Conservation (phyloP, 2,329 filamentous ascomycete species). For the Didymella arachidicola region DNA sequence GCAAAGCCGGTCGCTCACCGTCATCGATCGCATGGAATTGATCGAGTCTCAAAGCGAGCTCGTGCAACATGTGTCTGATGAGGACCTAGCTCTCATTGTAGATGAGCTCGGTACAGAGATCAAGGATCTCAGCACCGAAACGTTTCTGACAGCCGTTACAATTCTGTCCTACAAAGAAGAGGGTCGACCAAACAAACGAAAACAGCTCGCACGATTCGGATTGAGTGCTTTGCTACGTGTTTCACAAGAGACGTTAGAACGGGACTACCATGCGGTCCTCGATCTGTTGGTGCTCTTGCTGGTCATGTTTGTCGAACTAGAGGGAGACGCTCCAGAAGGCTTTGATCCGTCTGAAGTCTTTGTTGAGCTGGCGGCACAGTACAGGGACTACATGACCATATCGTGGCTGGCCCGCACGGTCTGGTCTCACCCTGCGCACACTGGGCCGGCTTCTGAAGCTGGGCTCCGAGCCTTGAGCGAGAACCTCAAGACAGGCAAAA, state of each 20-base stretch:
- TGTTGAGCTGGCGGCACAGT: slow-evolving; percentile 63
- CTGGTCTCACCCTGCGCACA: slow-evolving; percentile 43
- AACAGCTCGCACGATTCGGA: slow-evolving; percentile 75
- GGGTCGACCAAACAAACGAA: slow-evolving; percentile 52
- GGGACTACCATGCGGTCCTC: slow-evolving; percentile 77
- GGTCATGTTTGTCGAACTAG: slow-evolving; percentile 75
- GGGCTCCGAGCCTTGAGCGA: slow-evolving; percentile 38
- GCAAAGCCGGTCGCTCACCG: slow-evolving; percentile 67
- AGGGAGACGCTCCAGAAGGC: slow-evolving; percentile 72
- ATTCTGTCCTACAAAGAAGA: slow-evolving; percentile 54
- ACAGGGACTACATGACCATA: slow-evolving; percentile 48
- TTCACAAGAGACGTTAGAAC: slow-evolving; percentile 77
- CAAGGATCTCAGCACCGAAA: slow-evolving; percentile 57
- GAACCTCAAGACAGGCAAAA: slow-evolving; percentile 33
- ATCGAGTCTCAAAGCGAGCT: slow-evolving; percentile 84
- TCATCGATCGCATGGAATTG: slow-evolving; percentile 74
- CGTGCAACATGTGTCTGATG: slow-evolving; percentile 79
- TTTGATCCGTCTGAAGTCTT: slow-evolving; percentile 70
- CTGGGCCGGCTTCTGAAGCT: slow-evolving; percentile 39
- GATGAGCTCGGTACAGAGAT: slow-evolving; percentile 66
- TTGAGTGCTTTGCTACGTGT: slow-evolving; percentile 76
- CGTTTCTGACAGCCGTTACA: slow-evolving; percentile 61
- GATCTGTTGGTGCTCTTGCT: slow-evolving; percentile 83
- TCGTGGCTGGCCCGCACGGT: slow-evolving; percentile 47
- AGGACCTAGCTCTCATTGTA: slow-evolving; percentile 66